Base-by-base conservation (phyloP, 768 basidiomycete genomes). In the Steccherinum ochraceum region DNA sequence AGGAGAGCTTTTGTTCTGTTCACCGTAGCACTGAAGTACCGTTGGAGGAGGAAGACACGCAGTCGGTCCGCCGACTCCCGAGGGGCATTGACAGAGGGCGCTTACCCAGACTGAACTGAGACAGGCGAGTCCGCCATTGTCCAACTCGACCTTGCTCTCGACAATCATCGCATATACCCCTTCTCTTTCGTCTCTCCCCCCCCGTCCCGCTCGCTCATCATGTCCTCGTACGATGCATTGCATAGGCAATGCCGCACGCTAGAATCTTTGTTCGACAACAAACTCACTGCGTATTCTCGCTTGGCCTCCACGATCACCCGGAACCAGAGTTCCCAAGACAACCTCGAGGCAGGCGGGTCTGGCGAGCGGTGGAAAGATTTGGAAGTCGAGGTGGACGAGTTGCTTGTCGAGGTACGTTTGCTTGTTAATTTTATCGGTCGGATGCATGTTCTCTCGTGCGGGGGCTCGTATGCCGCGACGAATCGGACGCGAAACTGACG, bases 201-300 rank as follows among this genome's bases (percentile, higher is more conserved):
- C n/a, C n/a, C n/a, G n/a, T n/a, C n/a, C n/a, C n/a, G n/a, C n/a
- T n/a, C n/a, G n/a, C n/a, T n/a, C n/a, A n/a, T n/a, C 50, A 91
- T 89, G 87, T 75, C 84, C 52, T 82, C 73, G 58, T 94, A 93
- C 72, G 95, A 98, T 59, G 80, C 86, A 50, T 76, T 97, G 25
- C 89, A 96, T 61, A 74, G 93, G 49, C 93, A 95, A 67, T 91
- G 91, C 69, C 78, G 94, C 60, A 93, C 93, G 3, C 81, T 97
- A 23, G 95, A 98, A 64, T 91, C 92, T 43, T 77, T 92, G 20
- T 88, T 98, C 56, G 92, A 96, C 63, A 72, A 87, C 25, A 95
- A 96, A 66, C 76, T 99, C 24, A 91, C 91, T 0, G 76, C 90
- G 10, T 98, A 98, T 68, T 82, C 91, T 18, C 89, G 91, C 58